Percentiles rank a stretch among this genome's conserved stretches.
Evolutionary conservation across 208 protist species (phyloP).

Genomic region (Leishmania major): DNA sequence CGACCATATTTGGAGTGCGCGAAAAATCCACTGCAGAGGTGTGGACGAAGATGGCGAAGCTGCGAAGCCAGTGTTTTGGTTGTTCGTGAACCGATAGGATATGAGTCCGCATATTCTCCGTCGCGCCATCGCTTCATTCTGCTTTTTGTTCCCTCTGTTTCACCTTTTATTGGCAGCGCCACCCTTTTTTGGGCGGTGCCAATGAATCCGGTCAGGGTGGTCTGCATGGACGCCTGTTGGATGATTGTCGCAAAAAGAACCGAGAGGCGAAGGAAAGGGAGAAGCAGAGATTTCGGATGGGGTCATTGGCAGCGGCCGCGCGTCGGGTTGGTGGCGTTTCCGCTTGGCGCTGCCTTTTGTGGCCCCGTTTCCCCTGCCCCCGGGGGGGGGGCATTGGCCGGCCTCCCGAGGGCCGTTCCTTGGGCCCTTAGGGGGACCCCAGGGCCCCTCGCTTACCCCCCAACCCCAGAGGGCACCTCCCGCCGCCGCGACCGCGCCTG

Average conservation of each 20-base stretch:
- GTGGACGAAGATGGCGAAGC: not conserved
- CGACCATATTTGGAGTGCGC: not conserved
- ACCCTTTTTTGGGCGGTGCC: not conserved
- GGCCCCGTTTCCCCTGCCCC: not conserved
- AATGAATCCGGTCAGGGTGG: not conserved
- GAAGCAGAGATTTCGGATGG: not conserved
- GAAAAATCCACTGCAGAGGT: not conserved
- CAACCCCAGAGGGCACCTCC: fast-evolving
- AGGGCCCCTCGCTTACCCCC: too few species aligned
- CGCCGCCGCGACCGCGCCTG: too few species aligned
- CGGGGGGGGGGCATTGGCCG: too few species aligned
- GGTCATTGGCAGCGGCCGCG: not conserved
- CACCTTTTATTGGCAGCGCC: not conserved
- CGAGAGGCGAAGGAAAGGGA: not conserved
- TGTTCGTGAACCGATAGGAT: not conserved
- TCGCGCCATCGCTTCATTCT: not conserved
- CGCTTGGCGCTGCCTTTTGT: not conserved
- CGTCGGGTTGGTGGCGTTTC: not conserved
- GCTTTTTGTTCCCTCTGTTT: not conserved
- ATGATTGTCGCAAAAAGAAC: not conserved
- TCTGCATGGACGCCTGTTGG: not conserved
- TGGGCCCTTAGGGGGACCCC: too few species aligned
- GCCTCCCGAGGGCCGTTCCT: too few species aligned
- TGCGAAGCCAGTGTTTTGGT: not conserved
- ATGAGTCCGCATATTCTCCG: not conserved